Evolutionary conservation across 2,329 filamentous ascomycete species (phyloP), one percentile per base, ranked within the genome.

Genomic region (Coniochaeta sp.): DNA sequence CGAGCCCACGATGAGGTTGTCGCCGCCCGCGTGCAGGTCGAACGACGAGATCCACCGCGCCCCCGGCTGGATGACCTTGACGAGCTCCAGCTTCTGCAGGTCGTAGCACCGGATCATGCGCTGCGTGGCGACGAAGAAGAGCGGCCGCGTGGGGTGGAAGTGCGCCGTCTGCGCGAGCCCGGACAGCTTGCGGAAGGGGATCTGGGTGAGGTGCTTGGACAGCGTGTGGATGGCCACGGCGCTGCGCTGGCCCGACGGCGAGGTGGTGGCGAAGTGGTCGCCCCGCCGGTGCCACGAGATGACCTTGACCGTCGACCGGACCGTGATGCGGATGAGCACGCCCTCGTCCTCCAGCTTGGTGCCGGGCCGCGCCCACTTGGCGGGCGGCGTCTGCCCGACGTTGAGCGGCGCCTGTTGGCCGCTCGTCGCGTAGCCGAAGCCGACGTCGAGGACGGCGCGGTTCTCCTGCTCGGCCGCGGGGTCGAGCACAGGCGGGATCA

Each of bases 101-200:
- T 99, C 95, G 77, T 99, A 99, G 70, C 90, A 90, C 60, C 95
- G 89, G 70, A 99, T 93, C 61, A 89, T 89, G 67, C 93, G 90
- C 74, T 96, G 92, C 12, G 96, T 98, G 3, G 95, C 95, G 59
- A 99, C 91, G 71, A 98, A 98, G 78, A 99, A 93, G 57, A 96
- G 86, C 0, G 95, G 93, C 66, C 92, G 89, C 44, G 88, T 90
- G 1, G 95, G 95, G 74, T 99, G 96, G 82, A 99, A 99, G 66
- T 93, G 91, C 4, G 92, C 93, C 1, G 89, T 89, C 75, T 98
- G 93, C 1, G 93, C 83, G 60, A 90, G 81, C 55, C 89, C 91
- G 55, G 91, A 87, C 32, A 85, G 74, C 59, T 81, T 82, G 62
- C 91, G 89, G 85, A 99, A 98, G 28, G 95, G 96, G 65, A 95